Conservation (phyloP, 305 asterid genomes). For the Solanum hybrid region DNA sequence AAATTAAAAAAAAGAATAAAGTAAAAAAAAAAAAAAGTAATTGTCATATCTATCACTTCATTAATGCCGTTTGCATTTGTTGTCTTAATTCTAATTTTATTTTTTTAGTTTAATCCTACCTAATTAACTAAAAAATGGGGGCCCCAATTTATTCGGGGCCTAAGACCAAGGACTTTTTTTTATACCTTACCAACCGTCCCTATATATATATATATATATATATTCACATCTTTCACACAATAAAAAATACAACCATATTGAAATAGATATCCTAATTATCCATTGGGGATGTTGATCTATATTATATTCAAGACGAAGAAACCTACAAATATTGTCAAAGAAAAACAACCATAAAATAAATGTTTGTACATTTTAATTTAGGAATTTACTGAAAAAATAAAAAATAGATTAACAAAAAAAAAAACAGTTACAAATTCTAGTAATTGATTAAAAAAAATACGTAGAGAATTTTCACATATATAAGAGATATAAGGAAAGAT, state of each 20-base stretch:
- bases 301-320: background rate
- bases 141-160: too few relatives aligned
- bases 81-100: too few relatives aligned
- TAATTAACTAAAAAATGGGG: too few relatives aligned
- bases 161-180: too few relatives aligned
- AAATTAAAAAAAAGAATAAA: too few relatives aligned
- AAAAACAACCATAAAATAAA: background rate
- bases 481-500: background rate
- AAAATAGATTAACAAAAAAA: background rate
- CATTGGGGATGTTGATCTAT: background rate
- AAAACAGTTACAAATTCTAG: background rate
- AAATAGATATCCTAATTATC: too few relatives aligned
- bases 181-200: too few relatives aligned
- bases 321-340: background rate
- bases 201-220: too few relatives aligned
- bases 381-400: background rate
- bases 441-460: background rate
- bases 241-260: background rate
- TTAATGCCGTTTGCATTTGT: too few relatives aligned
- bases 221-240: background rate
- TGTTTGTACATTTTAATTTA: background rate
- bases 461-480: background rate
- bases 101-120: too few relatives aligned
- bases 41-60: too few relatives aligned
- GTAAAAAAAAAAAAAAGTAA: too few relatives aligned